Evolutionary conservation across 2,329 filamentous ascomycete genomes (phyloP).

Genomic region (Pseudocercospora eumusae): DNA sequence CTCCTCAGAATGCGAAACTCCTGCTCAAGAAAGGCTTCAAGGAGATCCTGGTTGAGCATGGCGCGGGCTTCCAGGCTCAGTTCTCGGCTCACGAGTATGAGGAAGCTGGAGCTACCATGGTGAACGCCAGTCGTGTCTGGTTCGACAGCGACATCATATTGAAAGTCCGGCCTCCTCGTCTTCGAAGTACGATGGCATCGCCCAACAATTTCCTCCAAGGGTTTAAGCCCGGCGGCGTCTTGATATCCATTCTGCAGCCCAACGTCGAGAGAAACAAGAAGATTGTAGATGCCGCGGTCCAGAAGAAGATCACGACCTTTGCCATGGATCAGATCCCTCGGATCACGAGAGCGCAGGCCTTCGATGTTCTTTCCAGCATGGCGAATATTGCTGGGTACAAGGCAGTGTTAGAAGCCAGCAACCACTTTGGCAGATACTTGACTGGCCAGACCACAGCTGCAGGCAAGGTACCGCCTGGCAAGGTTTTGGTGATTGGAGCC

Average conservation of each 20-base stretch:
- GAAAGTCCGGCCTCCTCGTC: constrained; percentile 75
- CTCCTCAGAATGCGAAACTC: constrained; percentile 77
- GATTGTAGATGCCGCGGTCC: constrained; percentile 71
- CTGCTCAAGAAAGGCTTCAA: constrained; percentile 83
- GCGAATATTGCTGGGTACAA: constrained; percentile 94
- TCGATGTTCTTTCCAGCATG: constrained; percentile 87
- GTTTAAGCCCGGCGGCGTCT: constrained; percentile 68
- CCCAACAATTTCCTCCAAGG: constrained; percentile 65
- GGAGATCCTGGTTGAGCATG: constrained; percentile 74
- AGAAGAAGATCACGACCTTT: constrained; percentile 71
- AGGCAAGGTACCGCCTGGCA: constrained; percentile 86
- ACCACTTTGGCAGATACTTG: constrained; percentile 83
- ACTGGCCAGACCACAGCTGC: constrained; percentile 89
- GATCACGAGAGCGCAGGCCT: constrained; percentile 84
- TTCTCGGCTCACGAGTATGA: constrained; percentile 77
- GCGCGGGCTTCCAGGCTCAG: constrained; percentile 75
- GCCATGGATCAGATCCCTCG: constrained; percentile 93
- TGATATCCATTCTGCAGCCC: constrained; percentile 83
- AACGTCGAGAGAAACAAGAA: constrained; percentile 67
- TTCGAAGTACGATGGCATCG: constrained; percentile 48
- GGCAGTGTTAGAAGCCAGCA: constrained; percentile 84
- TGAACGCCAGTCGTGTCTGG: constrained; percentile 71
- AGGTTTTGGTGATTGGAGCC: constrained; percentile 85
- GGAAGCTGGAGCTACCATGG: constrained; percentile 74
- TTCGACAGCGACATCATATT: constrained; percentile 74